Percentiles rank a stretch among this genome's conserved stretches.
phyloP scores from a whole-genome alignment of 768 basidiomycete species.

The Inosperma sp. region DNA sequence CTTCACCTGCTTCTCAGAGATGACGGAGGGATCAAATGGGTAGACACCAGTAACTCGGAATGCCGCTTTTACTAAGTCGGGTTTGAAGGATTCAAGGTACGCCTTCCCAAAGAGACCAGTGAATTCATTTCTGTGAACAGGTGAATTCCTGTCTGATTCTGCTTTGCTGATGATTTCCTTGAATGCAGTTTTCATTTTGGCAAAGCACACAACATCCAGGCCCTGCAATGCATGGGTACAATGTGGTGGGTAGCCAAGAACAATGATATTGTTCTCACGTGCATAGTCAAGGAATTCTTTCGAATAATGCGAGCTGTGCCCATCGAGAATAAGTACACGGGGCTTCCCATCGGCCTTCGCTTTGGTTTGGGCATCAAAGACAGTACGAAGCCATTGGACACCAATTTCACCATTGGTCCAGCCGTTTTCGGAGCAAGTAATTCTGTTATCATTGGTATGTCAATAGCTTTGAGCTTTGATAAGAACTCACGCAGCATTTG shows the following conservation, averaged over 20 bases:
- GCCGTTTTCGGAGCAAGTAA: constrained; percentile 27
- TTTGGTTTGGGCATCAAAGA: constrained; percentile 29
- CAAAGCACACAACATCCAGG: constrained; percentile 40
- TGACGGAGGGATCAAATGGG: constrained; percentile 24
- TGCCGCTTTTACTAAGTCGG: constrained; percentile 20
- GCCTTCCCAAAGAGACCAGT: constrained; percentile 21
- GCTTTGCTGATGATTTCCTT: constrained; percentile 15
- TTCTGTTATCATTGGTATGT: not conserved
- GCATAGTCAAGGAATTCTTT: constrained; percentile 31
- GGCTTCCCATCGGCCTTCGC: constrained; percentile 27
- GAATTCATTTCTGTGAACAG: constrained; percentile 22
- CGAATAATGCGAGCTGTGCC: constrained; percentile 35
- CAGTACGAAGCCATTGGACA: constrained; percentile 20
- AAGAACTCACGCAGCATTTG: constrained; percentile 17
- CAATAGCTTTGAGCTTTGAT: no score
- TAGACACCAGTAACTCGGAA: constrained; percentile 26
- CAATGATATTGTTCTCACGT: constrained; percentile 29
- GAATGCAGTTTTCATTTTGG: constrained; percentile 29
- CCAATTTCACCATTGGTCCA: constrained; percentile 25
- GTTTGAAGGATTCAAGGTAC: constrained; percentile 22
- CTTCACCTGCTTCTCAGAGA: constrained; percentile 21
- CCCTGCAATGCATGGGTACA: no score
- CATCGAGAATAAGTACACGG: not conserved
- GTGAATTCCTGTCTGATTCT: constrained; percentile 17
- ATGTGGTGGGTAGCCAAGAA: constrained; percentile 37